Evolutionary conservation across 305 asterid genomes (phyloP), one percentile per base, ranked within the genome.

Genomic region (Plantago coronopus): DNA sequence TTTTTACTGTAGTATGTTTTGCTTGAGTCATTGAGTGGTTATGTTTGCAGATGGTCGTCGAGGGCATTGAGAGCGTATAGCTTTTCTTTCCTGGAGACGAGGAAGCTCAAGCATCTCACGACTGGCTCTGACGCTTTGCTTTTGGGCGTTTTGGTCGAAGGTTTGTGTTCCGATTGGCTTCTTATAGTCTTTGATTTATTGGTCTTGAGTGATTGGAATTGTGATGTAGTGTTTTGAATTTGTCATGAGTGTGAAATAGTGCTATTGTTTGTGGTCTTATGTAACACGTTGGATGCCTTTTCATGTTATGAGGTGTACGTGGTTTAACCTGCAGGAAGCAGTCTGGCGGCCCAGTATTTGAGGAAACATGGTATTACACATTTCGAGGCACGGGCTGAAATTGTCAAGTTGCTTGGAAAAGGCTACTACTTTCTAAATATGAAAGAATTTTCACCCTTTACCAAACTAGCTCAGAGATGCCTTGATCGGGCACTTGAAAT

Each of bases 71-170:
- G 82, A 81, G 74, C 95, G 17, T 90, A 81, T 76, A 84, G 76
- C n/a, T 77, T 90, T 89, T 96, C 62, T 14, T 89, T 83, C 61
- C 72, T 90, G 78, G 95, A 90, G 77, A 95, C 95, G 7, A 75
- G 94, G 66, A 90, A 85, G 80, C 89, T 90, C 73, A 90, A 78
- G 79, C 85, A 80, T 74, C 83, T 94, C n/a, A 85, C 65, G 38
- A 85, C 87, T 18, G 97, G 98, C 21, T 86, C 98, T 1, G 98
- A 91, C 78, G 76, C 95, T 77, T 71, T 91, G 56, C 86, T 91
- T 43, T 79, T 91, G 94, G 95, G 97, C 65, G 83, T 88, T 75
- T 69, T 88, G 78, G 78, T 91, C 56, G 96, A 91, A 83, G 95
- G 95, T 91, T 58, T 2, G 20, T 22, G 8, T 6, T 20, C 40